Base-by-base conservation (phyloP, 805 yeast genomes). In the Limtongia smithiae region DNA sequence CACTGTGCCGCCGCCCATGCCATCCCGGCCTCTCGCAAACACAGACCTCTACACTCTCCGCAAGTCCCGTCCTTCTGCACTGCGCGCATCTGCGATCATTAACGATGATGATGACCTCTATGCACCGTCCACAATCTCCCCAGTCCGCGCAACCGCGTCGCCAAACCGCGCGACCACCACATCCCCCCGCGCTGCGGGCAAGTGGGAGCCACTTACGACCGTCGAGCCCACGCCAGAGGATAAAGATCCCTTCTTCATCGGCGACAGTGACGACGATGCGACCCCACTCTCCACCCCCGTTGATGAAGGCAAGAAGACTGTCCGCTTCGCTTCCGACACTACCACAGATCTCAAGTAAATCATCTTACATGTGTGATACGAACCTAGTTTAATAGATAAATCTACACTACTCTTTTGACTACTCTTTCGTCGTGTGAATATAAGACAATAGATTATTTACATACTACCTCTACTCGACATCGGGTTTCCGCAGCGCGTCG, bases 401-500 rank as follows among this genome's bases (percentile, higher is more conserved):
- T 22, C 28, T n/a, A 7, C 3, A n/a, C n/a, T n/a, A n/a, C n/a
- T n/a, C n/a, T n/a, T n/a, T n/a, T n/a, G n/a, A n/a, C n/a, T n/a
- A n/a, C n/a, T n/a, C n/a, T n/a, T 25, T 6, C 24, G 8, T 39
- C 9, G 11, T n/a, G 39, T 33, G 14, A 15, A 15, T 15, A 9
- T 6, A 14, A 37, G 36, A 14, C 25, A 25, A 25, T 28, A 36
- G 22, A 17, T 22, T 25, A 37, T n/a, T 27, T 21, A 4, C n/a
- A n/a, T n/a, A n/a, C n/a, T n/a, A n/a, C n/a, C n/a, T n/a, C n/a
- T n/a, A n/a, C n/a, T n/a, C n/a, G n/a, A n/a, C n/a, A n/a, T n/a
- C n/a, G n/a, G 45, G 41, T 34, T 56, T 50, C 59, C 65, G 68
- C 53, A 85, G 76, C 22, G 97, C 83, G 69, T 93, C 97, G 59